A percentile compares a stretch with the other conserved stretches of the same genome.
Conservation (phyloP, 1,284 basidiomycete species). For the Spongiforma sp. region DNA sequence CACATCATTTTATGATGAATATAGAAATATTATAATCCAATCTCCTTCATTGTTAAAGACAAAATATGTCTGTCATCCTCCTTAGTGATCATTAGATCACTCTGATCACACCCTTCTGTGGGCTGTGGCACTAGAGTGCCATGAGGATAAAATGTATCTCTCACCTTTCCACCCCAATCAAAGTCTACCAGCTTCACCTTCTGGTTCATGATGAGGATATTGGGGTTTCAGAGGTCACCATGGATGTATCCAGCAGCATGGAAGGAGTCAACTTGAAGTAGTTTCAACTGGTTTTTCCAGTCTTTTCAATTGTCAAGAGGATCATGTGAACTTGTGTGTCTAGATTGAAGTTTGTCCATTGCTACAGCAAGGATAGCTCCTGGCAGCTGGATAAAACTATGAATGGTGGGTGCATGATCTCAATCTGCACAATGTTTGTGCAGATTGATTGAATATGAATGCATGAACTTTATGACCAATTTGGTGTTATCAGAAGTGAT, state of each 20-base stretch:
- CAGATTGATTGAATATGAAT: neutral
- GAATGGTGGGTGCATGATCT: neutral
- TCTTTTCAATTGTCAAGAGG: neutral
- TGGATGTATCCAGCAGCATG: neutral
- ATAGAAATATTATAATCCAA: too few relatives aligned
- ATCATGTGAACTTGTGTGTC: too few relatives aligned
- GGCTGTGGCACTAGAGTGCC: neutral
- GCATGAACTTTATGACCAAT: neutral
- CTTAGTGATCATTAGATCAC: neutral
- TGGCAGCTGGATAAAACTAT: neutral
- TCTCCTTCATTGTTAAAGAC: neutral
- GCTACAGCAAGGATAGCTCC: neutral
- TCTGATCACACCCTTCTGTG: neutral
- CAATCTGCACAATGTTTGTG: neutral
- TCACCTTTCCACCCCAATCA: neutral
- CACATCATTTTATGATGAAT: too few relatives aligned
- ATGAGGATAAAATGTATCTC: neutral
- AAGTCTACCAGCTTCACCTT: neutral
- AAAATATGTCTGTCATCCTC: neutral
- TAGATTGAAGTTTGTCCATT: too few relatives aligned
- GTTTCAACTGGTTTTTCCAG: neutral
- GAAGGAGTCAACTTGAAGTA: neutral
- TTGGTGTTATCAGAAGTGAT: neutral
- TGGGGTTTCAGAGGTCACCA: neutral
- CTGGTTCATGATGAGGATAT: neutral